Evolutionary conservation across 805 yeast genomes (phyloP), one percentile per base, ranked within the genome.

Genomic region (Kurtzmaniella cleridarum): DNA sequence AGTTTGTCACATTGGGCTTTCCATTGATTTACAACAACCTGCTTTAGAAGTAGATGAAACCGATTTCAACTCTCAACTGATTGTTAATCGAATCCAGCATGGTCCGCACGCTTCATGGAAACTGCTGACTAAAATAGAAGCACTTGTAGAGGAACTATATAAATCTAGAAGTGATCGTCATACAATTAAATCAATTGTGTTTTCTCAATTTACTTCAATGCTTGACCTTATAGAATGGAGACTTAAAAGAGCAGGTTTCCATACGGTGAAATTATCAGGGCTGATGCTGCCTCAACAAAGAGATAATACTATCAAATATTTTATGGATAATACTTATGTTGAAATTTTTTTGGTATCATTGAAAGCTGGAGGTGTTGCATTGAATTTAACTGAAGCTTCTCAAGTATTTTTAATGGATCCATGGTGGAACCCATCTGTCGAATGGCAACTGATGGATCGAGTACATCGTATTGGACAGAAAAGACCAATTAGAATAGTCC

Each of bases 371-470:
- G 99, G 99, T 64, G 98, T 93, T 32, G 98, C 98, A 0, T 71
- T 93, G 48, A 93, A 93, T 57, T 70, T 93, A 47, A 91, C 96
- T 54, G 99, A 95, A 54, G 98, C 98, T 0, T 89, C 95, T 2
- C 98, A 91, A 54, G 98, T 93, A 34, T 93, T 93, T 50, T 73
- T 93, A 33, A 71, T 93, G 70, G 99, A 93, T 53, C 98, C 98
- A 27, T 93, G 98, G 98, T 93, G 98, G 98, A 95, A 93, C 57
- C 98, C 98, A 1, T 84, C 95, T 49, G 93, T 91, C 6, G 98
- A 93, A 59, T 93, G 97, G 89, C 99, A 93, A 60, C 83, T 95
- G 36, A 96, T 95, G 62, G 99, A 93, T 61, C 79, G 99, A 65
- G 97, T 93, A 16, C 98, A 93, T 62, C 79, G 99, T 64, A 93